Evolutionary conservation across 495 filamentous ascomycete species (phyloP).

Genomic region (Xylaria longipes): DNA sequence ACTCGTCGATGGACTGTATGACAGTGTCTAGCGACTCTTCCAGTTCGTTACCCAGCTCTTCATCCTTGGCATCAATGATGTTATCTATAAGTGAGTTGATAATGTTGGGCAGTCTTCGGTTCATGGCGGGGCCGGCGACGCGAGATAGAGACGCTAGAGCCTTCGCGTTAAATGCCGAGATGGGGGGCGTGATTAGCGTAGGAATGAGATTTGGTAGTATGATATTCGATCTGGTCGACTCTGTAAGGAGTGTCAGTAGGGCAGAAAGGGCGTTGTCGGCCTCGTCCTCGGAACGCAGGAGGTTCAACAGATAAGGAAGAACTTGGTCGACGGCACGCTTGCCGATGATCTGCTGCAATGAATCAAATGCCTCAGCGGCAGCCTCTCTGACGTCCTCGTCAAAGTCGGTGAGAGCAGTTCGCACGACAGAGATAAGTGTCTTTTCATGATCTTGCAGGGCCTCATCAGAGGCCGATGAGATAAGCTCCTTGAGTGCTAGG

Average conservation of each 20-base stretch:
- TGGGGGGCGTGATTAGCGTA: conserved; percentile 86
- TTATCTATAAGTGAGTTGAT: conserved; percentile 93
- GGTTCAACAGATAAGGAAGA: conserved; percentile 85
- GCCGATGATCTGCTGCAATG: conserved; percentile 89
- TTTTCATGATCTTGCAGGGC: conserved; percentile 93
- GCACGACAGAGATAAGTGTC: conserved; percentile 90
- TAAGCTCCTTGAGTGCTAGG: conserved; percentile 91
- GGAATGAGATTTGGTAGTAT: conserved; percentile 96
- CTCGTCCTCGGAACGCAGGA: conserved; percentile 82
- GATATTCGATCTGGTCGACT: conserved; percentile 91
- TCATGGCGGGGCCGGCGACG: conserved; percentile 88
- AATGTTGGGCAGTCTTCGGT: conserved; percentile 83
- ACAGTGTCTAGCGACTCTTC: conserved; percentile 83
- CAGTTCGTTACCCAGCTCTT: conserved; percentile 75
- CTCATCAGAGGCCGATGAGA: conserved; percentile 87
- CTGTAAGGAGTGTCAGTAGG: conserved; percentile 88
- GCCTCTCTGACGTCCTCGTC: conserved; percentile 92
- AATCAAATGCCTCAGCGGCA: conserved; percentile 95
- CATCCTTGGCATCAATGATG: conserved; percentile 78
- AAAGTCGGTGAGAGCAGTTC: conserved; percentile 88
- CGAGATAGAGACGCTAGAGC: conserved; percentile 90
- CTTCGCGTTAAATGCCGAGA: conserved; percentile 90
- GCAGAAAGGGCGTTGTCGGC: conserved; percentile 93
- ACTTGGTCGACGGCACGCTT: conserved; percentile 95
- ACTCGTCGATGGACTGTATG: conserved; percentile 91